These are phyloP conservation scores for Xylaria castorea DNA, from an alignment of 495 filamentous ascomycete genomes.

Conservation along the genomic window DNA sequence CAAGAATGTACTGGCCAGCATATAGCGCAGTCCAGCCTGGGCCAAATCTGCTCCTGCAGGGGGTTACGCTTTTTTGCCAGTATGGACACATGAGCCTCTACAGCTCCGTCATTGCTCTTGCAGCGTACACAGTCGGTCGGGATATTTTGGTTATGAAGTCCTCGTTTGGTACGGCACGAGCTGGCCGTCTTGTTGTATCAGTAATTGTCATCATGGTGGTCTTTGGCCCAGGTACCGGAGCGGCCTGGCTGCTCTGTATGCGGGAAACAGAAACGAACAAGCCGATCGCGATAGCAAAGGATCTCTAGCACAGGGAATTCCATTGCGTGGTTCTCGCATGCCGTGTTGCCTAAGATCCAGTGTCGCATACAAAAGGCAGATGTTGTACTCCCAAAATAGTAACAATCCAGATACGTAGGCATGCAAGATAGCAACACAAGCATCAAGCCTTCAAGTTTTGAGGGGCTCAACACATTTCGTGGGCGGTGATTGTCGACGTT, in stretches of 20 bases:
- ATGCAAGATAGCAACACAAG: no score
- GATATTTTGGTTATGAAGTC: neutral
- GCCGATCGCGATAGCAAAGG: neutral
- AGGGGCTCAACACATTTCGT: no score
- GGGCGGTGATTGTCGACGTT: no score
- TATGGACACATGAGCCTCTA: neutral
- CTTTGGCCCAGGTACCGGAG: neutral
- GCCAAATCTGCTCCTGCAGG: neutral
- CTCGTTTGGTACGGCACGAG: neutral
- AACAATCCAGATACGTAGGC: no score
- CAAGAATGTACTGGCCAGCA: slow-evolving; percentile 2
- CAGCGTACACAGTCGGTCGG: neutral
- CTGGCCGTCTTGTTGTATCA: neutral
- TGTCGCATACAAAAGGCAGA: no score
- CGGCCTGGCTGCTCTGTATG: neutral
- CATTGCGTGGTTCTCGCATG: no score
- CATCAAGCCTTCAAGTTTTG: no score
- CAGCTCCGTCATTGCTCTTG: neutral
- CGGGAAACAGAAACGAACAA: neutral
- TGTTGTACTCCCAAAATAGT: no score
- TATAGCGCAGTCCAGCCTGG: neutral
- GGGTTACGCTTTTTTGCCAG: slow-evolving; percentile 1
- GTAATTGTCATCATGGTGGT: neutral
- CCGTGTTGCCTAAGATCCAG: no score
- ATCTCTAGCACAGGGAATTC: neutral